Evolutionary conservation across 176 grass and related monocot genomes (phyloP), one percentile per base, ranked within the genome.

Genomic region (Carex kokanica): DNA sequence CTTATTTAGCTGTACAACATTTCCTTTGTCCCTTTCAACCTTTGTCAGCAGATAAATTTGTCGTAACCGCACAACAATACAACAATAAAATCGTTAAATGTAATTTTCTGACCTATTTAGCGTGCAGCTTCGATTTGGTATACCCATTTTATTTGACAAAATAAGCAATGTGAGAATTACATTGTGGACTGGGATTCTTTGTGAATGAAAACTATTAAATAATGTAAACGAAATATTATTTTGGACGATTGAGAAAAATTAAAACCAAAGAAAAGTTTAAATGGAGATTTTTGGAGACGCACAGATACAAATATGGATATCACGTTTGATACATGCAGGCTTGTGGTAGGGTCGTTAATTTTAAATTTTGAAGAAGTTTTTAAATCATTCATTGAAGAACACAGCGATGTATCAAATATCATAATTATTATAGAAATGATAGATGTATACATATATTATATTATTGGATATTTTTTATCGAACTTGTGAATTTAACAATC

Each of bases 1-100:
- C 78, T 81, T 60, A n/a, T 60, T 81, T 61, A 62, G 78, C 56
- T 61, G 78, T 63, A 43, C 3, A 45, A 41, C 27, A 81, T 63
- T 61, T 61, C 8, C 2, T 63, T 81, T 60, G 40, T 24, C 73
- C 58, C 55, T 60, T 40, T 80, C 78, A 60, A 79, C 77, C 43
- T 71, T 38, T 8, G 41, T 8, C 13, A 13, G 12, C 64, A 36
- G 23, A 60, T 17, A 60, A 60, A 60, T 60, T 60, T 60, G n/a
- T 7, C 8, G 9, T 23, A 21, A 6, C 61, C 32, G 24, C 32
- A 64, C 25, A 64, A 29, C 29, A n/a, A n/a, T n/a, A n/a, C n/a
- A n/a, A n/a, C n/a, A 17, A 4, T 67, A 21, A 5, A 54, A 74
- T 29, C 27, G 47, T 31, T 54, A 53, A 53, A 54, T 77, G 6